Evolutionary conservation across 1,139 yeast genomes (phyloP).

Genomic region (Saccharomyces hybrid): DNA sequence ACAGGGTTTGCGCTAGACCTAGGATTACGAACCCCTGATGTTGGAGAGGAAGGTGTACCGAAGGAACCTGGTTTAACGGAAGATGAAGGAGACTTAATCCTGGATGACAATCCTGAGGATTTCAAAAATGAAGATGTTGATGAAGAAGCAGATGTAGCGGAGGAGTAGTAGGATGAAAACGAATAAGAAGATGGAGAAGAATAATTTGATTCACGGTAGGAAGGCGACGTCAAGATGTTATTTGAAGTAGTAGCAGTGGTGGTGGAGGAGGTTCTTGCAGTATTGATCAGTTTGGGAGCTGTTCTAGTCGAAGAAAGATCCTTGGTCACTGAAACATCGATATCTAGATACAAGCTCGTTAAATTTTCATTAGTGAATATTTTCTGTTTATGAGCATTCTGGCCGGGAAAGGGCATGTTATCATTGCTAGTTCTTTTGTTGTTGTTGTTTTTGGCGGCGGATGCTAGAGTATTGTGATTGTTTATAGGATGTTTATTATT

Average conservation of each 20-base stretch:
- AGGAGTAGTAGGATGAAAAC: slow-evolving; percentile 6
- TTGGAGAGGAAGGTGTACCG: slow-evolving; percentile 2
- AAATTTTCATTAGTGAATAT: slow-evolving; percentile 1
- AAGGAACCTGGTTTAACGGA: not conserved
- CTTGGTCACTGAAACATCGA: slow-evolving; percentile 49
- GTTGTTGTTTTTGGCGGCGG: slow-evolving; percentile 5
- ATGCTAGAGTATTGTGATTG: slow-evolving; percentile 1
- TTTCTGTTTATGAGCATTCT: not conserved
- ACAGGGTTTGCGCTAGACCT: slow-evolving; percentile 10
- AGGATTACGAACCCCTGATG: slow-evolving; percentile 12
- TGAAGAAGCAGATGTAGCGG: slow-evolving; percentile 6
- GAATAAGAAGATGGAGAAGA: slow-evolving; percentile 12
- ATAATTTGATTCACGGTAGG: slow-evolving; percentile 43
- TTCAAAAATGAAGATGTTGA: slow-evolving; percentile 13
- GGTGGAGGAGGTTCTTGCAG: slow-evolving; percentile 1
- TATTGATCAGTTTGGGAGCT: not conserved
- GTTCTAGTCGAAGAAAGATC: slow-evolving; percentile 37
- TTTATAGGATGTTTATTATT: slow-evolving; percentile 7
- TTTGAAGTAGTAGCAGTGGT: slow-evolving; percentile 37
- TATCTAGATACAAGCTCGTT: slow-evolving; percentile 34
- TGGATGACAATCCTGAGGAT: slow-evolving; percentile 4
- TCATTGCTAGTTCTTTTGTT: slow-evolving; percentile 8
- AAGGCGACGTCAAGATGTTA: slow-evolving; percentile 64
- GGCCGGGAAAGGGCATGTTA: not conserved
- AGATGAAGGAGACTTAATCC: not conserved